Evolutionary conservation across 306 rosid species (phyloP).

Genomic region (Lagenaria siceraria): DNA sequence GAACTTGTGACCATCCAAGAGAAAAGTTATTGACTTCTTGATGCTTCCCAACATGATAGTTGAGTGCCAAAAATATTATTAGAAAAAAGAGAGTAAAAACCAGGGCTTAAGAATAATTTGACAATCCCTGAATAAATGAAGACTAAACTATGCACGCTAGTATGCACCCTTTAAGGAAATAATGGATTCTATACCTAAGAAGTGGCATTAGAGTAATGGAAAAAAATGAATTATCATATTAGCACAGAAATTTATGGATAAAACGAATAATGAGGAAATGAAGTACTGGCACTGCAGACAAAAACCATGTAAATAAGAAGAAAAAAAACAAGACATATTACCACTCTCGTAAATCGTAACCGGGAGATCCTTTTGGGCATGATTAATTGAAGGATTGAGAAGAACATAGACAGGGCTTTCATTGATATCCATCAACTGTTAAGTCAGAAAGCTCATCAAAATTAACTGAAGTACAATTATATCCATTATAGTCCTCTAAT

Average conservation of each 20-base stretch:
- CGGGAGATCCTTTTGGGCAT: conserved; percentile 92
- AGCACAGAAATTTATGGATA: neutral
- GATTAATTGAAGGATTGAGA: conserved; percentile 74
- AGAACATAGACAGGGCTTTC: conserved; percentile 94
- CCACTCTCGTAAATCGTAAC: conserved; percentile 84
- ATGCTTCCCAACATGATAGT: neutral
- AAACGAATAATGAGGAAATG: neutral
- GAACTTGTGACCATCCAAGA: neutral
- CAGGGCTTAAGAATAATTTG: neutral
- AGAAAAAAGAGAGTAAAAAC: neutral
- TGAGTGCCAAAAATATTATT: neutral
- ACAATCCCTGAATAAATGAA: neutral
- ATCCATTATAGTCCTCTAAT: neutral
- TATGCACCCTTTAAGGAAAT: neutral
- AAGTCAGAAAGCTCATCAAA: conserved; percentile 4
- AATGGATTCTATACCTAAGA: neutral
- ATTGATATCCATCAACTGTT: conserved; percentile 90
- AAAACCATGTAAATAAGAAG: conserved; percentile 6
- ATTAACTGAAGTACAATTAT: neutral
- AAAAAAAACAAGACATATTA: conserved; percentile 19
- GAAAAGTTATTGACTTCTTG: neutral
- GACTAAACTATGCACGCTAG: neutral
- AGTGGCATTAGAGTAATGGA: neutral
- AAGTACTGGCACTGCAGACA: neutral
- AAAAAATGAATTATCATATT: neutral